These are phyloP conservation scores for Mycena belliarum DNA, from an alignment of 768 basidiomycete genomes.

Conservation along the genomic window DNA sequence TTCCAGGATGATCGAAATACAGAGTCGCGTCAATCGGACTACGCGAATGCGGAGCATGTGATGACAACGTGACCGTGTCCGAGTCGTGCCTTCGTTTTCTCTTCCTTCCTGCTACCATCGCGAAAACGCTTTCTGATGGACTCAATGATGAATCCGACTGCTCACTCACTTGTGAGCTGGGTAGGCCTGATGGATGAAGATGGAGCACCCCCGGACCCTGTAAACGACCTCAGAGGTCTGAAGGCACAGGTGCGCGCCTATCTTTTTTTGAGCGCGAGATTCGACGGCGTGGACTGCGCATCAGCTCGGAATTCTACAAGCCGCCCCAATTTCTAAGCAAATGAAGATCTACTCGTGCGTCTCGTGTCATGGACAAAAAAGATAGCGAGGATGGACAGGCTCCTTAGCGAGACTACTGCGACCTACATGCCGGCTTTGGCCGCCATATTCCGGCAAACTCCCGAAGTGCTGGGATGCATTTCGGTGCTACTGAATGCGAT, in stretches of 20 bases:
- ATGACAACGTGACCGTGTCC: neutral
- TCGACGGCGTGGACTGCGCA: neutral
- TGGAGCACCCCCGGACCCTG: neutral
- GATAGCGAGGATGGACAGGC: neutral
- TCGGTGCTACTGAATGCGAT: slow-evolving; percentile 36
- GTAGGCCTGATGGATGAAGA: neutral
- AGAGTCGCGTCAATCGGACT: too few species aligned
- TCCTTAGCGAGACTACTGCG: slow-evolving; percentile 36
- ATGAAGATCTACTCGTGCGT: slow-evolving; percentile 16
- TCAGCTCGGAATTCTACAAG: slow-evolving; percentile 14
- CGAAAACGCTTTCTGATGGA: neutral
- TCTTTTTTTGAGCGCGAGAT: neutral
- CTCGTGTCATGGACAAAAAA: neutral
- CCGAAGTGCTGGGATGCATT: slow-evolving; percentile 25
- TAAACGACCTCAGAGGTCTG: neutral
- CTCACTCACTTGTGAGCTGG: slow-evolving; percentile 17
- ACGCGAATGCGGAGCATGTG: too few species aligned
- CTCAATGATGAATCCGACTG: slow-evolving; percentile 10
- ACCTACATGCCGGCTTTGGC: slow-evolving; percentile 37
- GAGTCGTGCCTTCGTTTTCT: neutral
- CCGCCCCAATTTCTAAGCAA: slow-evolving; percentile 1
- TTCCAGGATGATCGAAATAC: too few species aligned
- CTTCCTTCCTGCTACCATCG: too few species aligned
- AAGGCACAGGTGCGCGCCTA: slow-evolving; percentile 5
- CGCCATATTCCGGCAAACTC: slow-evolving; percentile 29